Percentiles rank a stretch among this genome's conserved stretches.
Evolutionary conservation across 2,329 filamentous ascomycete species (phyloP).

Genomic region (Microcera coccophila): DNA sequence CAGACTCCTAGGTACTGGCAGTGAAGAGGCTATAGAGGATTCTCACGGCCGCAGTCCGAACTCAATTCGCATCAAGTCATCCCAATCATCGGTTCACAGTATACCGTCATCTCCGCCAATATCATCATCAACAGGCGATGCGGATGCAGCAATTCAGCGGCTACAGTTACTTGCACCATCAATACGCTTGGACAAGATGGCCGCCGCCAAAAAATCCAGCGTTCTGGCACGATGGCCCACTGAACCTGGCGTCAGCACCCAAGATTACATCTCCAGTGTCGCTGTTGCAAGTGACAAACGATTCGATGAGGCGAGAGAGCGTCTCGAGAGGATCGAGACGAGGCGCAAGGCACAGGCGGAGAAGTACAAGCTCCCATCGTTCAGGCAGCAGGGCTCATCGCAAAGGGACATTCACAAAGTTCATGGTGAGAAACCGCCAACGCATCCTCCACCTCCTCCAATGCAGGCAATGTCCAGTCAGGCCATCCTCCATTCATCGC

Average conservation of each 20-base stretch:
- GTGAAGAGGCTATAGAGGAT: constrained; percentile 6
- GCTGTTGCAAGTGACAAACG: constrained; percentile 34
- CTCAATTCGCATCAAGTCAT: constrained; percentile 22
- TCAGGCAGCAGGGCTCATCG: constrained; percentile 24
- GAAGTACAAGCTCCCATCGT: constrained; percentile 31
- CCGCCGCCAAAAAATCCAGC: constrained; percentile 24
- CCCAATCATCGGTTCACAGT: constrained; percentile 17
- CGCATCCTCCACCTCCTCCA: constrained; percentile 16
- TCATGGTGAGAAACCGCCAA: constrained; percentile 13
- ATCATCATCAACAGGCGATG: constrained; percentile 6
- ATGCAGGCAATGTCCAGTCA: constrained; percentile 37
- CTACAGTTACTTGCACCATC: constrained; percentile 34
- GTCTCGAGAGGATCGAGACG: constrained; percentile 31
- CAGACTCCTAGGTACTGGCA: constrained; percentile 26
- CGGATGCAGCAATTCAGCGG: constrained; percentile 32
- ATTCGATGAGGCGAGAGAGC: constrained; percentile 33
- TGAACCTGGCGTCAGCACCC: constrained; percentile 33
- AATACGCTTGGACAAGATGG: constrained; percentile 24
- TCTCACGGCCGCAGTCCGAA: constrained; percentile 11
- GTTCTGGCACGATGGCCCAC: constrained; percentile 39
- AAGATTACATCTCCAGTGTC: constrained; percentile 38
- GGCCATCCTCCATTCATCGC: constrained; percentile 32
- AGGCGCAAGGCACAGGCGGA: constrained; percentile 33
- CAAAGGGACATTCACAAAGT: constrained; percentile 11
- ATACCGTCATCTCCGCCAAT: constrained; percentile 23